These are phyloP conservation scores for Solanum lignicaule DNA, from an alignment of 257 asterid genomes.

Conservation along the genomic window DNA sequence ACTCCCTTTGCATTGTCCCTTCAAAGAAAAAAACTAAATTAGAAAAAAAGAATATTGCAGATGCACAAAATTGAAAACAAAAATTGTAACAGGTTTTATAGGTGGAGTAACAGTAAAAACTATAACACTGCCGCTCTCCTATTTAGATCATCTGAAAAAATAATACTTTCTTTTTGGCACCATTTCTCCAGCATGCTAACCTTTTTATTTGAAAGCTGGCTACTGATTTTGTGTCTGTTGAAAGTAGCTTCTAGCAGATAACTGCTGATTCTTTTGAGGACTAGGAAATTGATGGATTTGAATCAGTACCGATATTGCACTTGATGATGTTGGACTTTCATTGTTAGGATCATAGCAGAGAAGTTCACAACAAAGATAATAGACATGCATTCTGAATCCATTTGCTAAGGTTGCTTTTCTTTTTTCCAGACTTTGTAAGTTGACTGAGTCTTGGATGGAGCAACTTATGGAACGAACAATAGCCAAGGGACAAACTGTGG, in stretches of 20 bases:
- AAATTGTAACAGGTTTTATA: not conserved
- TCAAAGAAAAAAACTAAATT: not conserved
- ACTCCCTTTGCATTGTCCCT: not conserved
- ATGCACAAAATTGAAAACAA: not conserved
- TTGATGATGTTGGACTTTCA: not conserved
- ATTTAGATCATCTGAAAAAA: not conserved
- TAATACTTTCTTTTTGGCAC: not conserved
- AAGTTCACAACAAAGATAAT: not conserved
- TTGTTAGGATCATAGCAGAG: not conserved
- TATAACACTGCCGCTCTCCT: not conserved
- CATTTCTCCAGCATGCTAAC: not conserved
- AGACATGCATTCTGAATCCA: not conserved
- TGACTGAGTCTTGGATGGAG: slow-evolving; percentile 94
- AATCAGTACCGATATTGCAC: not conserved
- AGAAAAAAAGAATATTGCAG: not conserved
- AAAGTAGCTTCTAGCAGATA: not conserved
- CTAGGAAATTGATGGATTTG: not conserved
- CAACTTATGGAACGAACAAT: slow-evolving; percentile 83
- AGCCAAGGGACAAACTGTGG: slow-evolving; percentile 93
- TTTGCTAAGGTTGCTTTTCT: slow-evolving; percentile 19
- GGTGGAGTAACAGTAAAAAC: not conserved
- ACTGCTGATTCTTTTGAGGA: not conserved
- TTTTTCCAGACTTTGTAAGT: slow-evolving; percentile 63
- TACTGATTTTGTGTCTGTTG: not conserved
- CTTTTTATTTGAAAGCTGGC: not conserved